Base-by-base conservation (phyloP, 2,329 filamentous ascomycete genomes). In the Dactylonectria macrodidyma region DNA sequence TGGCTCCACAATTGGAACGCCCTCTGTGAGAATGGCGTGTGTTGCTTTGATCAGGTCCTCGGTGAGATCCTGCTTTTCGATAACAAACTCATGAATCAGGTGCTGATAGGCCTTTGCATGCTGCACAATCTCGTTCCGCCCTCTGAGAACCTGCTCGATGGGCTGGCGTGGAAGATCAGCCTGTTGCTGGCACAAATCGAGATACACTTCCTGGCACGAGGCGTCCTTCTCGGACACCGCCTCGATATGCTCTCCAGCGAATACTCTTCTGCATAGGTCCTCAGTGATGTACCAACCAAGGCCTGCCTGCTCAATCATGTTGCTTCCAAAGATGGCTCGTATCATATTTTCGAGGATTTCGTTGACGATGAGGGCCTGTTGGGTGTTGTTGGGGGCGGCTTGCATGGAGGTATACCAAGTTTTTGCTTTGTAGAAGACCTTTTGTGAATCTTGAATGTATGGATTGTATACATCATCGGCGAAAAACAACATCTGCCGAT, bases 311-410 rank as follows among this genome's bases (percentile, higher is more conserved):
- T 77, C 76, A 3, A 76, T 77, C 63, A n/a, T 65, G 57, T 77
- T 77, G 24, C 74, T 77, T 8, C 76, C 74, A 30, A 69, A 76
- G 8, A 77, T 73, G 0, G 71, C 70, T 16, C 69, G 72, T 5
- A 72, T 57, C 46, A 75, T 66, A 10, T 61, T 36, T 2, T 72
- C 59, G 7, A 74, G 56, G 2, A 70, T 51, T 51, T 69, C 68
- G 3, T 61, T 62, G 12, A 59, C 10, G 2, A 73, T 38, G 3
- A 62, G 9, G 0, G 67, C 59, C n/a, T 70, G 51, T n/a, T 69
- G 61, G 2, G 26, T 61, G 59, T n/a, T 36, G 26, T 3, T 16
- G 9, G 30, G 1, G 9, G 30, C 34, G 50, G 50, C 34, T 34
- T 54, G 50, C 3, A 54, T 36, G n/a, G 30, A 14, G 1, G 9